Percentiles rank a stretch among this genome's conserved stretches.
Evolutionary conservation across 228 moss, liverwort and hornwort genomes (phyloP).

Genomic region (Sphagnum fallax): DNA sequence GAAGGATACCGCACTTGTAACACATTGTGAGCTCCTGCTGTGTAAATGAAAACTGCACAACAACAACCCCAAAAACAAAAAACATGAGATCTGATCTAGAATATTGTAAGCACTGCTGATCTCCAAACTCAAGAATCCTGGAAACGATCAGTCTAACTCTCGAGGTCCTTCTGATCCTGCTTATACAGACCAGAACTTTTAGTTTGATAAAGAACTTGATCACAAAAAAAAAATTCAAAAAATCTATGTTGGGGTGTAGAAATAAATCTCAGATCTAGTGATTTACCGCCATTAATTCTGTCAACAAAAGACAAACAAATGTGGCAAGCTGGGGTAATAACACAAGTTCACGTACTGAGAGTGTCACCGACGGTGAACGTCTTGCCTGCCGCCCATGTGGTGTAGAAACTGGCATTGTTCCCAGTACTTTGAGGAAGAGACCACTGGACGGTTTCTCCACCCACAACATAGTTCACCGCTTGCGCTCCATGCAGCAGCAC

Average conservation of each 20-base stretch:
- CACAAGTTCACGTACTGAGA: conserved; percentile 3
- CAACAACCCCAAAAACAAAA: neutral
- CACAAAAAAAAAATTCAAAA: no score
- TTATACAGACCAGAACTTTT: no score
- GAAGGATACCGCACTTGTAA: conserved; percentile 20
- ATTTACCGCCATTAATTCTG: neutral
- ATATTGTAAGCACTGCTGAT: conserved; percentile 1
- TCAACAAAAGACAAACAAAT: neutral
- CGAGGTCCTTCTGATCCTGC: no score
- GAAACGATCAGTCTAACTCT: no score
- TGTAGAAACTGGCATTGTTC: neutral
- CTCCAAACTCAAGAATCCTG: neutral
- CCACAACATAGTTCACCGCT: neutral
- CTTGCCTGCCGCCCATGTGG: neutral
- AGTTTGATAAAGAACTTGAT: no score
- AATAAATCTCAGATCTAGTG: neutral
- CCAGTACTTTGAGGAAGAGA: neutral
- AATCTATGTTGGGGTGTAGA: no score
- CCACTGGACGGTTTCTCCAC: conserved; percentile 1
- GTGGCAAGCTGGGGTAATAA: neutral
- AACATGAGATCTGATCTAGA: neutral
- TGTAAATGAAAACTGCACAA: conserved; percentile 34
- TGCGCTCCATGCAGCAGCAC: neutral
- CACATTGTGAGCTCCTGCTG: conserved; percentile 30
- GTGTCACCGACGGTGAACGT: conserved; percentile 3